Evolutionary conservation across 768 basidiomycete species (phyloP), one percentile per base, ranked within the genome.

Genomic region (Xerocomellus intermedius): DNA sequence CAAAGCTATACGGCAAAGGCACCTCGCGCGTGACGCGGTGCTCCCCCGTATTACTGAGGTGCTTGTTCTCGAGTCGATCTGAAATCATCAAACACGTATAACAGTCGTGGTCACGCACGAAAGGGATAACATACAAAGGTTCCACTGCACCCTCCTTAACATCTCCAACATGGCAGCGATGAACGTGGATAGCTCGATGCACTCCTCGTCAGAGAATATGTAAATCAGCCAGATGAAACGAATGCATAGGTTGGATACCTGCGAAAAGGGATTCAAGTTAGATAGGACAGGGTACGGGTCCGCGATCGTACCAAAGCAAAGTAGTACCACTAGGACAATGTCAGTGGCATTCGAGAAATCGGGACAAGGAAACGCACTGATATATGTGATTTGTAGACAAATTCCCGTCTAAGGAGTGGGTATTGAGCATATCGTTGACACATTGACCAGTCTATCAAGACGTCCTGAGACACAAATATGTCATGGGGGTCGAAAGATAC

Each of bases 391-490:
- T 79, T 75, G 68, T 94, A 98, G 2, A 91, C 74, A 32, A 96
- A 72, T 36, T 95, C 90, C 5, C 75, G 70, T 16, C 97, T 84
- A 3, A 98, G 78, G 38, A 91, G 74, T n/a, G 74, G 80, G 58
- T 88, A 76, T 56, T 63, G 74, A 8, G 77, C 74, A 54, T 76
- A 84, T 5, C 79, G 76, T 53, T 82, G 78, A 41, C 93, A 74
- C 41, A 98, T 67, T 2, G 89, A 91, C 96, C 96, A 98, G 69
- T 98, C 96, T 83, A 95, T 89, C 10, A 87, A 65, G 32, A 93
- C 69, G 63, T 97, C 94, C 92, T 91, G 59, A 51, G 42, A 36
- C n/a, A 51, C 30, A 52, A 30, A 49, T 36, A 22, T 42, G 38
- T 38, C 16, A 28, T 42, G 7, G 22, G 22, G n/a, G 12, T 42